These are phyloP conservation scores for Ogataea hybrid DNA, from an alignment of 1,139 yeast species.

Conservation along the genomic window DNA sequence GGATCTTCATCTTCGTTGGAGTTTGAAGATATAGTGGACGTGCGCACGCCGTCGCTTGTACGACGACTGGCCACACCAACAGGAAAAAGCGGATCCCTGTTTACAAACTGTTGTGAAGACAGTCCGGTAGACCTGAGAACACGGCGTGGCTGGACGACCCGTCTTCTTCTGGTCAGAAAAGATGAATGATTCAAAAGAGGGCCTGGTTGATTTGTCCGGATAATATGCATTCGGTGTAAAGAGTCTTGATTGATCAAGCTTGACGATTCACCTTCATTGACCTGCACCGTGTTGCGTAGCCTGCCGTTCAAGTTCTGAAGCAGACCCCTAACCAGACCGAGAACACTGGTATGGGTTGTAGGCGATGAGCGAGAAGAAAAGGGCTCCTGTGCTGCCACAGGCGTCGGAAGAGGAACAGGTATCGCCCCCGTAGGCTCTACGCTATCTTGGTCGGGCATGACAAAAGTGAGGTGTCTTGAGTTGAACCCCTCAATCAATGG, in stretches of 20 bases:
- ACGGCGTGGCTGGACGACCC: slow-evolving; percentile 4
- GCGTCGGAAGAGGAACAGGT: neutral
- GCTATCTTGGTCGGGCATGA: slow-evolving; percentile 27
- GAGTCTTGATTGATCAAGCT: slow-evolving; percentile 6
- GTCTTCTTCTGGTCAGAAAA: slow-evolving; percentile 10
- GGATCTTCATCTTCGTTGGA: slow-evolving; percentile 3
- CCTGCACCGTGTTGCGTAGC: slow-evolving; percentile 21
- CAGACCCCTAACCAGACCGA: slow-evolving; percentile 23
- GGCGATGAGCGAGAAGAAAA: slow-evolving; percentile 1
- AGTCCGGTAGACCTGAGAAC: slow-evolving; percentile 3
- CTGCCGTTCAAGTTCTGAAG: slow-evolving; percentile 24
- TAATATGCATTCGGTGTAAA: slow-evolving; percentile 17
- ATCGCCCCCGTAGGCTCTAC: slow-evolving; percentile 6
- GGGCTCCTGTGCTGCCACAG: neutral
- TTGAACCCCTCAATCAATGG: slow-evolving; percentile 29
- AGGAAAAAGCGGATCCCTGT: slow-evolving; percentile 38
- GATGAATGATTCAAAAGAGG: slow-evolving; percentile 2
- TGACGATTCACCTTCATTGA: slow-evolving; percentile 10
- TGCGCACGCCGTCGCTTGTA: slow-evolving; percentile 47
- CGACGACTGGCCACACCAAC: slow-evolving; percentile 53
- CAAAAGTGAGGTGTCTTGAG: slow-evolving; percentile 27
- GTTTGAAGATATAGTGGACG: slow-evolving; percentile 25
- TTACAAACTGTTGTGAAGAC: slow-evolving; percentile 15
- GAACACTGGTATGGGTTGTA: slow-evolving; percentile 18
- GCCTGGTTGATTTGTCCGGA: slow-evolving; percentile 10